Percentiles rank a stretch among this genome's conserved stretches.
Evolutionary conservation across 192 early-diverging fungal species (phyloP).

Genomic region (Oehlia diaphana): DNA sequence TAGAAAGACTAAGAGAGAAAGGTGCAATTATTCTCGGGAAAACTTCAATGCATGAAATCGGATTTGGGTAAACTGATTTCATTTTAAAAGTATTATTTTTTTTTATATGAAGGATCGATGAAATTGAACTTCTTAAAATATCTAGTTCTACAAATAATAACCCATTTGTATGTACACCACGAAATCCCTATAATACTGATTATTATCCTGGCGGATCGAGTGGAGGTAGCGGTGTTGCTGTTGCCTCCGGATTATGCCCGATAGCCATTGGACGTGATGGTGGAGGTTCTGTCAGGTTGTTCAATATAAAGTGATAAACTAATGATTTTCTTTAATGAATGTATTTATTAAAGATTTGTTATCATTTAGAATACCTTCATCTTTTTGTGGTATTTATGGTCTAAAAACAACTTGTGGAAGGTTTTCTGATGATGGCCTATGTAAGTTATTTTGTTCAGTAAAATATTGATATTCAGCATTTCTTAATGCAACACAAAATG

Average conservation of each 20-base stretch:
- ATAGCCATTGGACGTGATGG: conserved; percentile 73
- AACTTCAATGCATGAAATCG: conserved; percentile 75
- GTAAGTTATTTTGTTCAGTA: conserved; percentile 19
- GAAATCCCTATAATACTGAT: conserved; percentile 60
- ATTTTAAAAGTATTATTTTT: not conserved
- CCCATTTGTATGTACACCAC: conserved; percentile 55
- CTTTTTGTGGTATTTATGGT: conserved; percentile 75
- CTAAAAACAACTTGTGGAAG: conserved; percentile 74
- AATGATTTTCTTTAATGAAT: not conserved
- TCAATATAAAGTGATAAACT: too few relatives aligned
- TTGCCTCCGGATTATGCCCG: conserved; percentile 64
- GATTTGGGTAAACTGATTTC: conserved; percentile 41
- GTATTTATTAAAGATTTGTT: not conserved
- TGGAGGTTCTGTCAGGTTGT: conserved; percentile 63
- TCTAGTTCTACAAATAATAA: conserved; percentile 65
- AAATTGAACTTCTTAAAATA: conserved; percentile 16
- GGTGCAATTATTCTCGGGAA: conserved; percentile 72
- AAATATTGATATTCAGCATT: not conserved
- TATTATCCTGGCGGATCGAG: conserved; percentile 71
- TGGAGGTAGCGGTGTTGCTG: conserved; percentile 64
- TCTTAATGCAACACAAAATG: not conserved
- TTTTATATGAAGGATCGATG: not conserved
- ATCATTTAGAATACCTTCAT: conserved; percentile 57
- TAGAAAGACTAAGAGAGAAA: conserved; percentile 49
- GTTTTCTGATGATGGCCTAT: conserved; percentile 54